Conservation (phyloP, 768 basidiomycete genomes). For the Rhizopogon vinicolor region DNA sequence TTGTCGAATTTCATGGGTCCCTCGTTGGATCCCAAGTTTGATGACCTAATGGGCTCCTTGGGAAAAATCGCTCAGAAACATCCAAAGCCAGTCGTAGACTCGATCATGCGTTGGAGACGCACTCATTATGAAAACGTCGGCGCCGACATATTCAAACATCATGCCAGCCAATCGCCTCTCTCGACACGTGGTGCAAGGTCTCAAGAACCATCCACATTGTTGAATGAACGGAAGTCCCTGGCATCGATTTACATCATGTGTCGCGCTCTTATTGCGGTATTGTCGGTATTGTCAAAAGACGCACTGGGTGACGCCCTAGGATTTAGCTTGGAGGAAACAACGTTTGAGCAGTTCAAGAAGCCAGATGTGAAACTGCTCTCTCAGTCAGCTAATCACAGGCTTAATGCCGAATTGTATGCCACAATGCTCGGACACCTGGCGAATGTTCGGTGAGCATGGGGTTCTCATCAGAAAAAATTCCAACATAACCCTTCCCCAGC, state of each 20-base stretch:
- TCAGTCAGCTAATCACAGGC: slow-evolving; percentile 70
- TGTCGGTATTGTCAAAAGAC: slow-evolving; percentile 70
- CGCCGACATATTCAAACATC: slow-evolving; percentile 45
- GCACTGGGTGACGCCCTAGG: slow-evolving; percentile 75
- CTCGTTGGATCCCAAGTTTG: slow-evolving; percentile 72
- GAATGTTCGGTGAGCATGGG: slow-evolving; percentile 54
- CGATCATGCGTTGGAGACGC: slow-evolving; percentile 83
- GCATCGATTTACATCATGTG: slow-evolving; percentile 90
- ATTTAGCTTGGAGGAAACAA: slow-evolving; percentile 79
- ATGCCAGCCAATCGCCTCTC: slow-evolving; percentile 32
- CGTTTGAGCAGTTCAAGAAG: slow-evolving; percentile 78
- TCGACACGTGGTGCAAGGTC: slow-evolving; percentile 26
- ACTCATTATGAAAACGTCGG: slow-evolving; percentile 57
- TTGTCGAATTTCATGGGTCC: slow-evolving; percentile 67
- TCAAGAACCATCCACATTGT: slow-evolving; percentile 45
- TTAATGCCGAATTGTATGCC: slow-evolving; percentile 80
- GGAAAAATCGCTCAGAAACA: slow-evolving; percentile 84
- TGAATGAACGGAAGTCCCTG: slow-evolving; percentile 72
- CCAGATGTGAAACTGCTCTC: slow-evolving; percentile 64
- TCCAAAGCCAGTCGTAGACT: slow-evolving; percentile 79
- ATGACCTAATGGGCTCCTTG: slow-evolving; percentile 79
- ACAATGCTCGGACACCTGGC: slow-evolving; percentile 82
- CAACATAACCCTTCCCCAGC: slow-evolving; percentile 30
- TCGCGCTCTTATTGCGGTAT: slow-evolving; percentile 73
- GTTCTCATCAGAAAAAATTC: background rate